phyloP scores from a whole-genome alignment of 2,329 filamentous ascomycete species.

The Pseudocercospora cruenta region DNA sequence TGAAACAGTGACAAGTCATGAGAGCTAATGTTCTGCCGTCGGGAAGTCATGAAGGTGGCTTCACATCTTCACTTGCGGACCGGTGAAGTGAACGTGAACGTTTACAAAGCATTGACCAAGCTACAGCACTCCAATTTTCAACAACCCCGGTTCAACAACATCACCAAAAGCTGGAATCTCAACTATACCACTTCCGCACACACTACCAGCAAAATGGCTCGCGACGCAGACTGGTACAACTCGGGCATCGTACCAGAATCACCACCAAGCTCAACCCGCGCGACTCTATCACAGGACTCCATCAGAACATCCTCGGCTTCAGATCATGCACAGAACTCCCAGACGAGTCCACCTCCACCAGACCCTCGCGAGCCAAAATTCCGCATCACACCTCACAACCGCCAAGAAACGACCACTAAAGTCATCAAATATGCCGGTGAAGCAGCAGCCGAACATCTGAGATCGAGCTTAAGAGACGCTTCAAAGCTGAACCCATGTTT shows the following conservation, averaged over 20 bases:
- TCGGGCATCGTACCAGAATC: not conserved
- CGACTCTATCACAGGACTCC: not conserved
- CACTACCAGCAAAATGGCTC: not conserved
- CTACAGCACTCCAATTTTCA: not conserved
- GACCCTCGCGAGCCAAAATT: not conserved
- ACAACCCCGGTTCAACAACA: too few species aligned
- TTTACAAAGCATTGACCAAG: not conserved
- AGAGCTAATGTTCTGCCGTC: too few species aligned
- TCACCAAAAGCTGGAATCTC: too few species aligned
- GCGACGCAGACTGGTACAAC: not conserved
- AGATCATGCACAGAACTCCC: not conserved
- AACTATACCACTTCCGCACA: too few species aligned
- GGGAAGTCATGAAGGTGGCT: not conserved
- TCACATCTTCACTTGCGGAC: not conserved
- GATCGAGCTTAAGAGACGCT: not conserved
- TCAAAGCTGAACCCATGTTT: slow-evolving; percentile 3
- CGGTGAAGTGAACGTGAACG: not conserved
- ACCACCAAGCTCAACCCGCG: not conserved
- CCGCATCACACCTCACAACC: not conserved
- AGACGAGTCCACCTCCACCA: not conserved
- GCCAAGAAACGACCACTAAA: not conserved
- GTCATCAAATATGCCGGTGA: slow-evolving; percentile 1
- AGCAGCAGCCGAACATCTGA: not conserved
- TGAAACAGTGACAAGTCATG: not conserved
- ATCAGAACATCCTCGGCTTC: not conserved